Base-by-base conservation (phyloP, 805 yeast genomes). In the Pichia phayaonensis region DNA sequence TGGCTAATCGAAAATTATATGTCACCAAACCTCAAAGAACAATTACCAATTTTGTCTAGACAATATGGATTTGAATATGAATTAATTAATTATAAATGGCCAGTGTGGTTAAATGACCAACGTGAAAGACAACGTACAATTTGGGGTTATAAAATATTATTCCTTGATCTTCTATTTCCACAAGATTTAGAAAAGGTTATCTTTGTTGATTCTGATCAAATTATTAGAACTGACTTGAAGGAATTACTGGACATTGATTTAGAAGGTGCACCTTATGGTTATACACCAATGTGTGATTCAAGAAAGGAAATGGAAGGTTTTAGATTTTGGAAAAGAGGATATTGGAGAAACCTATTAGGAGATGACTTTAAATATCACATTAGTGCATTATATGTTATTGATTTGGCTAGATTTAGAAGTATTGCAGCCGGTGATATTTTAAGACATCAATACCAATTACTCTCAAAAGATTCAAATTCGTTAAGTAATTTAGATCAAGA, bases 301-400 rank as follows among this genome's bases (percentile, higher is more conserved):
- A 71, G 92, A 46, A 66, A 66, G 24, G 95, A 86, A 57, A 84
- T 83, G 84, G 92, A 86, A 61, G 95, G 92, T 0, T 87, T 75
- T 64, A 66, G 94, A 55, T 94, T 92, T 68, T 94, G 98, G 99
- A 84, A 89, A 60, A 78, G 80, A 54, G 98, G 97, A 0, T 92
- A 88, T 65, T 92, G 99, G 99, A 70, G 79, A 52, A 72, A 74
- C 3, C 73, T 75, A 24, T 69, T 92, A 42, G 72, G 72, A 13
- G 78, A 76, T 36, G 75, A 80, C 40, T 69, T 72, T 34, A 84
- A 80, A 51, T 86, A 89, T 64, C 95, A 90, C 59, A 85, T 86
- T 56, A 83, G 95, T 65, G 97, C 97, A 0, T 72, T 86, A 22
- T 90, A 81, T 60, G 86, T 90, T 8, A 83, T 90, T 47, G 95